Evolutionary conservation across 106 monocot genomes (phyloP).

Genomic region (Dioscorea dumetorum): DNA sequence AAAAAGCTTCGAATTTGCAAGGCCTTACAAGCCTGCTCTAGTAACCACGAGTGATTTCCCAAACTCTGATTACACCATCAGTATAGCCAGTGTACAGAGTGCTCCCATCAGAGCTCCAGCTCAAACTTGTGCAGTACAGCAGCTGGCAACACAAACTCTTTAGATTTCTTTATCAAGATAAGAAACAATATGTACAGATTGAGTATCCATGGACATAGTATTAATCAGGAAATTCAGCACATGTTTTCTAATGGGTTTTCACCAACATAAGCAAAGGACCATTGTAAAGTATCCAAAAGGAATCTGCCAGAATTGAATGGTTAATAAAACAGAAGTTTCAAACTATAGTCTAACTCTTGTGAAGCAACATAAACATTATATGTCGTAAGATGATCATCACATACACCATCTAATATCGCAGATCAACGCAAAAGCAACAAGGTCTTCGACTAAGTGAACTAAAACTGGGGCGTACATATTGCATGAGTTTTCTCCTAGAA

Average conservation of each 20-base stretch:
- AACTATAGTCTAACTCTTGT: too few relatives aligned
- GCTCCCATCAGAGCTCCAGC: slow-evolving; percentile 41
- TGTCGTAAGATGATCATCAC: too few relatives aligned
- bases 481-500: too few relatives aligned
- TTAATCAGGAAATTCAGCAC: not conserved
- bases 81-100: slow-evolving; percentile 42
- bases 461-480: too few relatives aligned
- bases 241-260: not conserved
- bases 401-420: too few relatives aligned
- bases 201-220: not conserved
- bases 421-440: too few relatives aligned
- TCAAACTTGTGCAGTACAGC: slow-evolving; percentile 40
- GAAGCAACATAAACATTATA: too few relatives aligned
- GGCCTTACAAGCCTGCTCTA: too few relatives aligned
- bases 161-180: too few relatives aligned
- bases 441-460: too few relatives aligned
- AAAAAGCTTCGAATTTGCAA: too few relatives aligned
- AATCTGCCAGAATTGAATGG: not conserved
- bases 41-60: slow-evolving; percentile 21
- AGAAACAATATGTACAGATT: not conserved
- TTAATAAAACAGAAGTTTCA: too few relatives aligned
- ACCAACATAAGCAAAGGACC: not conserved
- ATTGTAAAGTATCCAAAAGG: not conserved
- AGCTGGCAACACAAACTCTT: slow-evolving; percentile 12
- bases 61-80: slow-evolving; percentile 39